phyloP scores from a whole-genome alignment of 805 yeast genomes.

The Nakazawaea holstii region DNA sequence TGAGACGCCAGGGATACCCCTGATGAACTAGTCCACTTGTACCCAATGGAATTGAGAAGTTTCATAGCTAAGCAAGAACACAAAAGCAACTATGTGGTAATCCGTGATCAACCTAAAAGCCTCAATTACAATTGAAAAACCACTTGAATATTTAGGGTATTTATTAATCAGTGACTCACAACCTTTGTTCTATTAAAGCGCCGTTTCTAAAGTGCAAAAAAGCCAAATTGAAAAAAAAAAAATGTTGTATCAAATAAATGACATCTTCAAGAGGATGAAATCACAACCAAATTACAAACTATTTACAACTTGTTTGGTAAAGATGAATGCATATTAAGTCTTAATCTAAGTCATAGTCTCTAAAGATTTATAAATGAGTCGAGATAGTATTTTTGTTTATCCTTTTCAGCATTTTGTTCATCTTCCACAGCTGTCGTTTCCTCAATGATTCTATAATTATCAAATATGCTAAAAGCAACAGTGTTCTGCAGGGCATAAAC shows the following conservation, averaged over 20 bases:
- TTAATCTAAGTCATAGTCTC: not conserved
- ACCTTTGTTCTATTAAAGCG: not conserved
- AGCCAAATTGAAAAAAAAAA: too few species aligned
- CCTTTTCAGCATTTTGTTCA: not conserved
- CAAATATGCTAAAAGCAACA: slow-evolving; percentile 24
- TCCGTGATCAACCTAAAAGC: too few species aligned
- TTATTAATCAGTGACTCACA: not conserved
- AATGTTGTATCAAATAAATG: too few species aligned
- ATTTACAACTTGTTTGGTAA: too few species aligned
- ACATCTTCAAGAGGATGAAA: too few species aligned
- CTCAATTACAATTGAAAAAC: too few species aligned
- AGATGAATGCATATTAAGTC: too few species aligned
- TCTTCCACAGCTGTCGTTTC: slow-evolving; percentile 16
- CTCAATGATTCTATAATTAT: slow-evolving; percentile 24
- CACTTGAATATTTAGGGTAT: too few species aligned
- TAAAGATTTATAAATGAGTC: slow-evolving; percentile 8
- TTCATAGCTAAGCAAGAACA: not conserved
- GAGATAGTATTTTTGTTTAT: slow-evolving; percentile 1
- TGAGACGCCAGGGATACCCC: not conserved
- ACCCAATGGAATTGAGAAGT: not conserved
- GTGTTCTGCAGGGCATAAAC: slow-evolving; percentile 22
- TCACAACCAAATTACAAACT: too few species aligned
- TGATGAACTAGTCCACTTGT: not conserved
- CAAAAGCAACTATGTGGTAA: not conserved
- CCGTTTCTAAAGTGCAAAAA: too few species aligned